Evolutionary conservation across 176 grass and related monocot species (phyloP), one percentile per base, ranked within the genome.

Genomic region (Triticum dicoccoides): DNA sequence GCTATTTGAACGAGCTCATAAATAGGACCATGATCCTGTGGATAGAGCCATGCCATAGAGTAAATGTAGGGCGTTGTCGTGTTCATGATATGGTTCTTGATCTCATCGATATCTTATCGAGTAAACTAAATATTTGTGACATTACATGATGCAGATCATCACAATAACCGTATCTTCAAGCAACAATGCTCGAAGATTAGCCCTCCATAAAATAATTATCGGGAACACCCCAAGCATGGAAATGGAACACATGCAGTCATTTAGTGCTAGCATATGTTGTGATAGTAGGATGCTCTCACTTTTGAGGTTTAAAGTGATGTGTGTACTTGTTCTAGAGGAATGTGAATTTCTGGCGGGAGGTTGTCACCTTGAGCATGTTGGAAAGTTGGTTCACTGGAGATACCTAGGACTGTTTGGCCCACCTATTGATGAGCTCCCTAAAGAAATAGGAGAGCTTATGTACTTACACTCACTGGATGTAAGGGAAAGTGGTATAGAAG

Each of bases 51-150:
- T 70, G 69, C 30, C n/a, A 23, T n/a, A 72, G 33, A 38, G 33
- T 37, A 9, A 68, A 68, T 35, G 30, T 39, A 11, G 68, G 20
- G 7, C 18, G 33, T 11, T 71, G 33, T 38, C 18, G 68, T 71
- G 68, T 39, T n/a, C 68, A 71, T 39, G 68, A 71, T n/a, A 71
- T 71, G 32, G 34, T 71, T 3, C 68, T 71, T 41, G 68, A 71
- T 71, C 68, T 71, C 34, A 39, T 71, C 13, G 30, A 14, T 14
- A 68, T 13, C 30, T 68, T 68, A 30, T 68, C 65, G 14, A 68
- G 30, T 18, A 8, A 71, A 41, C 34, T n/a, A 70, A 71, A 83
- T 45, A n/a, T 83, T 72, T 70, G 51, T 83, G 4, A 72, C 37
- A 21, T 2, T 52, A 83, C 24, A 27, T 7, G 80, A 38, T 72